phyloP scores from a whole-genome alignment of 257 asterid genomes.

The Nicotiana obtusifolia region DNA sequence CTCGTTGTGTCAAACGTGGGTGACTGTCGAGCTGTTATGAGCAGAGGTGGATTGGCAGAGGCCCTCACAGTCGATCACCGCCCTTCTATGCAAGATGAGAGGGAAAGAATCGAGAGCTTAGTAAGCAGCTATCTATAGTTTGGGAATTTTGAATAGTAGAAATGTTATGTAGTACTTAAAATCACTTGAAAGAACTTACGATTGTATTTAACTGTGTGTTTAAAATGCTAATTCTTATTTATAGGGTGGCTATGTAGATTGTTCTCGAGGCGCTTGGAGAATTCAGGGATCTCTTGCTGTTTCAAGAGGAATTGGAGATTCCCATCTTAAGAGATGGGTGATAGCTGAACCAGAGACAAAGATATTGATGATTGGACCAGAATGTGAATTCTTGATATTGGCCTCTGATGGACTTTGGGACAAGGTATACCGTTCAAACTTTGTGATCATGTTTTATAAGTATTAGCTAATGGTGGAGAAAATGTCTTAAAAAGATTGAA shows the following conservation, averaged over 20 bases:
- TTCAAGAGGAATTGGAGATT: slow-evolving; percentile 72
- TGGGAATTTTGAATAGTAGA: background rate
- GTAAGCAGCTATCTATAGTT: slow-evolving; percentile 24
- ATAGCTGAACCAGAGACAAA: slow-evolving; percentile 58
- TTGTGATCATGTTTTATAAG: background rate
- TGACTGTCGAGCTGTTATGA: slow-evolving; percentile 72
- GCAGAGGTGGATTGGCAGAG: slow-evolving; percentile 68
- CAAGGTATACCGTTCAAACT: slow-evolving; percentile 27
- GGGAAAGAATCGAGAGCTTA: slow-evolving; percentile 47
- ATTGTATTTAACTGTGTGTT: background rate
- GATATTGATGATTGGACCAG: slow-evolving; percentile 34
- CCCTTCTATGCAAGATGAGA: slow-evolving; percentile 57
- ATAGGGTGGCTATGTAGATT: slow-evolving; percentile 78
- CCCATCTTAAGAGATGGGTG: slow-evolving; percentile 69
- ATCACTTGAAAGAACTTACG: background rate
- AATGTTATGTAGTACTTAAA: background rate
- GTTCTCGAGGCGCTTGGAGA: slow-evolving; percentile 72
- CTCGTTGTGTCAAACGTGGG: slow-evolving; percentile 72
- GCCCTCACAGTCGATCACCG: slow-evolving; percentile 67
- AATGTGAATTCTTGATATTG: slow-evolving; percentile 61
- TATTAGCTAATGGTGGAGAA: too few relatives aligned
- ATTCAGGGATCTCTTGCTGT: slow-evolving; percentile 78
- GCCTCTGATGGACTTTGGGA: slow-evolving; percentile 94
- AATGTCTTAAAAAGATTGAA: too few relatives aligned
- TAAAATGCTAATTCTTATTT: slow-evolving; percentile 4